Evolutionary conservation across 1,284 basidiomycete genomes (phyloP), one percentile per base, ranked within the genome.

Genomic region (Mycena citricolor): DNA sequence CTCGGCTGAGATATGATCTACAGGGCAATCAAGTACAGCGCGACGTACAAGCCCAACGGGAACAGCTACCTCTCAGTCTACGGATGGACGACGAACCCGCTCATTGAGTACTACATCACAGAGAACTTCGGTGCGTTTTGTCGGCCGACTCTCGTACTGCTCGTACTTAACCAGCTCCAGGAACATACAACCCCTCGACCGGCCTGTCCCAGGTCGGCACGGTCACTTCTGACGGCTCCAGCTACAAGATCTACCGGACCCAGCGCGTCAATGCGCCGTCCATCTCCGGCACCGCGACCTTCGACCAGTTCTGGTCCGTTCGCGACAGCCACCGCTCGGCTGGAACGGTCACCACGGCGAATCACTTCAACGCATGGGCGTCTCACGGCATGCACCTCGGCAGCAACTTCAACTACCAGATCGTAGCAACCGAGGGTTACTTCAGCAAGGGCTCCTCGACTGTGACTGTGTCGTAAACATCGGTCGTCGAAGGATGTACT

Each of bases 21-120:
- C 24, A 65, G 63, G 26, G 46, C 57, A 2, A 61, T 66, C 47
- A 54, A 49, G 49, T 67, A 61, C 55, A 57, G 46, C 39, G 67
- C 61, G 22, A 60, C 54, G 14, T 66, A 60, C 55, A 49, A 49
- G 17, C 61, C 64, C 26, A 59, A 60, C 52, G 65, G 66, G n/a
- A 67, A 68, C 55, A 59, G 60, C 54, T 68, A 69, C 52, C 61
- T 68, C 24, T 58, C 65, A 26, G 58, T 68, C 29, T 69, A 67
- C 60, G 66, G 65, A 20, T 68, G 64, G 66, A 67, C 64, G 10
- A 58, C 56, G 17, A 64, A 55, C 52, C 57, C 64, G 5, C 62
- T 70, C 39, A 56, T 68, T 52, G 67, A 71, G 54, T 70, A 69
- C 58, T 68, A 69, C 59, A 60, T 70, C 56, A 52, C 61, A 36